Evolutionary conservation across 2,329 filamentous ascomycete species (phyloP).

Genomic region (Stylonectria norvegica): DNA sequence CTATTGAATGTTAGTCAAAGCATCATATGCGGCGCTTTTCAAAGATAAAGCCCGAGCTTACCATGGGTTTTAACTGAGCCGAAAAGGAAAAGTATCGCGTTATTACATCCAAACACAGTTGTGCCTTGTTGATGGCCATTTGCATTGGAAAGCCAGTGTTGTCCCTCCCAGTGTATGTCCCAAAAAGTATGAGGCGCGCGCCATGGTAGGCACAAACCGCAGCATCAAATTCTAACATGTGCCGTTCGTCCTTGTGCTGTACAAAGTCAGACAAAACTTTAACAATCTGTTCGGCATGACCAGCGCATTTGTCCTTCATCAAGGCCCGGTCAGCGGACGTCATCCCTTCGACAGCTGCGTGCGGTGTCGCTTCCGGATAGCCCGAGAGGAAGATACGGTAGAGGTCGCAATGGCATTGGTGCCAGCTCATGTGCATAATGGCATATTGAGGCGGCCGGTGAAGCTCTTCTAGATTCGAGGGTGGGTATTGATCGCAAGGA

Average conservation of each 20-base stretch:
- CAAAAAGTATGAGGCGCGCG: slow-evolving; percentile 37
- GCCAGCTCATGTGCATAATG: slow-evolving; percentile 33
- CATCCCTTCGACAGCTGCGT: slow-evolving; percentile 31
- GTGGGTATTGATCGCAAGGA: slow-evolving; percentile 20
- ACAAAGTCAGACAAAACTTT: slow-evolving; percentile 34
- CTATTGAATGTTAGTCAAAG: slow-evolving; percentile 6
- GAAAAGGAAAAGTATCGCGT: slow-evolving; percentile 28
- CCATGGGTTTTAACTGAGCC: slow-evolving; percentile 26
- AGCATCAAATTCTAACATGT: slow-evolving; percentile 38
- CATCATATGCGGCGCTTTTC: rapidly evolving
- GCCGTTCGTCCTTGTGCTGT: slow-evolving; percentile 24
- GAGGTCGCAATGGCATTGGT: slow-evolving; percentile 43
- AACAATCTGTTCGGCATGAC: slow-evolving; percentile 38
- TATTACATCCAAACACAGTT: slow-evolving; percentile 25
- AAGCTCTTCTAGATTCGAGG: slow-evolving; percentile 13
- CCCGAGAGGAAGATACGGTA: slow-evolving; percentile 41
- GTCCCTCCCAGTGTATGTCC: slow-evolving; percentile 22
- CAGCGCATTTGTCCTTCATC: slow-evolving; percentile 32
- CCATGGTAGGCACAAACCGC: slow-evolving; percentile 43
- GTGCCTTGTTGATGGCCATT: slow-evolving; percentile 25
- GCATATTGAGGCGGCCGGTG: slow-evolving; percentile 20
- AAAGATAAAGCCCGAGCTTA: slow-evolving; percentile 1
- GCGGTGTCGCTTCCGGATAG: slow-evolving; percentile 39
- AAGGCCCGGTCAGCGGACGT: slow-evolving; percentile 16
- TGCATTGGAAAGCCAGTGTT: slow-evolving; percentile 26